Percentiles rank a stretch among this genome's conserved stretches.
Evolutionary conservation across 192 early-diverging fungal genomes (phyloP).

Genomic region (Backusella psychrophila): DNA sequence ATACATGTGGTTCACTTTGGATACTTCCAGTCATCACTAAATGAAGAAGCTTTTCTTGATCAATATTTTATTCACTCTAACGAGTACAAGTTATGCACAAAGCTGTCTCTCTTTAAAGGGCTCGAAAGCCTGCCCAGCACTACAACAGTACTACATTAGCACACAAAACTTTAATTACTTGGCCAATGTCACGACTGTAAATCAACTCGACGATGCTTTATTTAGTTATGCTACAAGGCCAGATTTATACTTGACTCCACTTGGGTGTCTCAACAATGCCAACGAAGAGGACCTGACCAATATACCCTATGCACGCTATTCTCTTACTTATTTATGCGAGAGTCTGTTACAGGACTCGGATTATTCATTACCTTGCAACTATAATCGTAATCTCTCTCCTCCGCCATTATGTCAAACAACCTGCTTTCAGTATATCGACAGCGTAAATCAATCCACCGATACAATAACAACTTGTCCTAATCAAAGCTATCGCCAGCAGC

Average conservation of each 20-base stretch:
- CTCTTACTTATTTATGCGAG: slow-evolving; percentile 20
- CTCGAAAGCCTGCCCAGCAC: slow-evolving; percentile 27
- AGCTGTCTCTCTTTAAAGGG: slow-evolving; percentile 20
- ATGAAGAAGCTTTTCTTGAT: background rate
- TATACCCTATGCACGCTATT: slow-evolving; percentile 32
- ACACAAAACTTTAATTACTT: slow-evolving; percentile 13
- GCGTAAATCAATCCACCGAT: slow-evolving; percentile 18
- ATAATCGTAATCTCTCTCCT: slow-evolving; percentile 14
- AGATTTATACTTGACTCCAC: slow-evolving; percentile 3
- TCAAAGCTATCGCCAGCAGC: background rate
- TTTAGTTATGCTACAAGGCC: slow-evolving; percentile 15
- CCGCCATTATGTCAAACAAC: slow-evolving; percentile 30
- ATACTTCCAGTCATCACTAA: background rate
- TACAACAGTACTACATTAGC: slow-evolving; percentile 29
- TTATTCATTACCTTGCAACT: slow-evolving; percentile 29
- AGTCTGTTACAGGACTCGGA: slow-evolving; percentile 28
- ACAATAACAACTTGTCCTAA: slow-evolving; percentile 12
- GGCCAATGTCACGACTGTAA: slow-evolving; percentile 11
- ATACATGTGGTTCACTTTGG: background rate
- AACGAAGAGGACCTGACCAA: background rate
- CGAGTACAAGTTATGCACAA: background rate
- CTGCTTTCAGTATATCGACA: slow-evolving; percentile 23
- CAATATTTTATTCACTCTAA: background rate
- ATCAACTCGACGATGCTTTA: slow-evolving; percentile 22
- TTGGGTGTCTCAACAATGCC: slow-evolving; percentile 16